A percentile compares a stretch with the other conserved stretches of the same genome.
These are phyloP conservation scores for Xylaria sp. DNA, from an alignment of 2,329 filamentous ascomycete species.

Conservation along the genomic window DNA sequence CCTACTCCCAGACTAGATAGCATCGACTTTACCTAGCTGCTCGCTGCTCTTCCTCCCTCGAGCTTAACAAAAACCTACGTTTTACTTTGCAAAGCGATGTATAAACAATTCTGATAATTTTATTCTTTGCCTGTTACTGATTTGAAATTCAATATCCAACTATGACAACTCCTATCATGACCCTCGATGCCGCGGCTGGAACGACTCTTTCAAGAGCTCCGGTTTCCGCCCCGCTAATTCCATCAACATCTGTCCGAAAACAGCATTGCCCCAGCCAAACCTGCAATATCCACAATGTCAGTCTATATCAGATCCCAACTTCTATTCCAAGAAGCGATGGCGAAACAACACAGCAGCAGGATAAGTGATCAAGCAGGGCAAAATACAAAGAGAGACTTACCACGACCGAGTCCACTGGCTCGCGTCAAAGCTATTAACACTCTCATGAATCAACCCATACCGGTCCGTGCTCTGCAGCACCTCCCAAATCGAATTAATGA, in stretches of 20 bases:
- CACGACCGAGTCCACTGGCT: constrained; percentile 58
- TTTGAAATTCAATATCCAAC: background rate
- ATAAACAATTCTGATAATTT: too few relatives aligned
- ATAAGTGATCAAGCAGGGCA: too few relatives aligned
- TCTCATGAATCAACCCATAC: constrained; percentile 85
- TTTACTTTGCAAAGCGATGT: background rate
- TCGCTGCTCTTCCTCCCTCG: background rate
- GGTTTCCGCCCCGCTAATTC: constrained; percentile 79
- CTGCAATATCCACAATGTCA: constrained; percentile 57
- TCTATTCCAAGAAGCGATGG: background rate
- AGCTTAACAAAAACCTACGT: background rate
- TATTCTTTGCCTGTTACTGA: background rate
- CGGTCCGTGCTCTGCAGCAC: constrained; percentile 76
- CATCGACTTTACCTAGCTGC: background rate
- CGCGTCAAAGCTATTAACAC: constrained; percentile 73
- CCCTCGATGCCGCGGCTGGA: constrained; percentile 48
- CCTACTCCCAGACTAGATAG: background rate
- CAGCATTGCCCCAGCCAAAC: constrained; percentile 92
- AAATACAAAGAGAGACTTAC: constrained; percentile 47
- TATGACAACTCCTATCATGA: background rate
- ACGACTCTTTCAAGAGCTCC: constrained; percentile 56
- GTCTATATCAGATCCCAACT: constrained; percentile 14
- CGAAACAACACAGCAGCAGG: background rate
- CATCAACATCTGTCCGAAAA: constrained; percentile 85
- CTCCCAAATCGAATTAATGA: constrained; percentile 69